phyloP scores from a whole-genome alignment of 2,329 filamentous ascomycete species.

The Sporothrix sp. region DNA sequence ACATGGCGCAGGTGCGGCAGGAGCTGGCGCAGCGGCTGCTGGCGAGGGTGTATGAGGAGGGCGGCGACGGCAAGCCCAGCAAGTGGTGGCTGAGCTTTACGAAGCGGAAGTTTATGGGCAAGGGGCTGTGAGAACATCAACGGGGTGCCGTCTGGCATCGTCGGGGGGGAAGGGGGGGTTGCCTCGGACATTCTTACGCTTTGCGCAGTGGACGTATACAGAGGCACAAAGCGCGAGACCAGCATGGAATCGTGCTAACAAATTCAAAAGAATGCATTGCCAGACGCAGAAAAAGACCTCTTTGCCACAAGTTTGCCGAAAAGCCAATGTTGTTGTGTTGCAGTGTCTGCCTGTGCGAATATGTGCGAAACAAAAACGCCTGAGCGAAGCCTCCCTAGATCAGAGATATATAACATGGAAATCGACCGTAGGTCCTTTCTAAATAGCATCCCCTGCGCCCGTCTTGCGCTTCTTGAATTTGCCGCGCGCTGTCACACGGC shows the following conservation, averaged over 20 bases:
- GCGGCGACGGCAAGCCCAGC: conserved; percentile 56
- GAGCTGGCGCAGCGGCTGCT: conserved; percentile 77
- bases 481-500: conserved; percentile 73
- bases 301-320: too few relatives aligned
- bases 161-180: neutral
- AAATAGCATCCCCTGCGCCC: neutral
- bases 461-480: conserved; percentile 58
- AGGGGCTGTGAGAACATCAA: conserved; percentile 69
- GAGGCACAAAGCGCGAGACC: neutral
- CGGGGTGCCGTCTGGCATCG: too few relatives aligned
- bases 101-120: conserved; percentile 99
- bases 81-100: conserved; percentile 99
- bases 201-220: neutral
- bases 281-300: neutral
- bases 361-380: too few relatives aligned
- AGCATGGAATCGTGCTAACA: neutral
- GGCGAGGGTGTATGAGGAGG: conserved; percentile 75
- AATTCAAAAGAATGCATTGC: neutral
- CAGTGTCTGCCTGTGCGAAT: too few relatives aligned
- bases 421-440: too few relatives aligned
- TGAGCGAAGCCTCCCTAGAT: too few relatives aligned
- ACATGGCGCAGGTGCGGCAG: conserved; percentile 85
- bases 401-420: too few relatives aligned
- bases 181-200: neutral
- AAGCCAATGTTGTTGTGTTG: too few relatives aligned